Evolutionary conservation across 129 eudicot species (phyloP), one percentile per base, ranked within the genome.

Genomic region (Flaveria sonorensis): DNA sequence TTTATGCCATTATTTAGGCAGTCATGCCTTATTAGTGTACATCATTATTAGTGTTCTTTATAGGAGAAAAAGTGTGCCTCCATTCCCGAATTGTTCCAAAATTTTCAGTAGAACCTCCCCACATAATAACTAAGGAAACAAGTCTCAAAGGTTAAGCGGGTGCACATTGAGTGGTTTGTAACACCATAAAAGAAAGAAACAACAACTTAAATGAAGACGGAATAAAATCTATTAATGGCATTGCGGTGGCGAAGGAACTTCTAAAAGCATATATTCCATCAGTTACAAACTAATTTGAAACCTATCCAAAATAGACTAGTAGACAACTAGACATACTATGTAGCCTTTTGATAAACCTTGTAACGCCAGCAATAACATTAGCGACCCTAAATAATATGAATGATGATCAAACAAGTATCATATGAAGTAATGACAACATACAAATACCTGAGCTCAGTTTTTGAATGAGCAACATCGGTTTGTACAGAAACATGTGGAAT

Each of bases 401-500:
- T 32, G 39, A 47, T 24, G 9, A 47, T 1, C 10, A 12, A 50
- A 36, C 11, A 23, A 52, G 32, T 23, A 36, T 72, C 40, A 11
- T 55, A 53, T 36, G 20, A 75, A 48, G 59, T 48, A 66, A 53
- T 26, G 14, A 21, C 60, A 80, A 32, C 46, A 7, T 28, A 18
- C 18, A 53, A 72, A 42, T 90, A 94, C 98, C 98, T 87, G 63
- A 82, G 64, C 82, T 94, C 98, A 59, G 89, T 89, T 81, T 94
- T 94, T 15, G 98, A 94, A 85, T 89, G 91, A 28, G 97, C 96
- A 68, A 85, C 74, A 75, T 94, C 98, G 13, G 98, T 85, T 81
- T 91, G 98, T 71, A 94, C 92, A 46, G 98, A 87, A 36, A 74
- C 90, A 79, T 94, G 98, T 0, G 99, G 99, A 65, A 95, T 86